phyloP scores from a whole-genome alignment of 306 rosid genomes.

The Sphenostylis stenocarpa region DNA sequence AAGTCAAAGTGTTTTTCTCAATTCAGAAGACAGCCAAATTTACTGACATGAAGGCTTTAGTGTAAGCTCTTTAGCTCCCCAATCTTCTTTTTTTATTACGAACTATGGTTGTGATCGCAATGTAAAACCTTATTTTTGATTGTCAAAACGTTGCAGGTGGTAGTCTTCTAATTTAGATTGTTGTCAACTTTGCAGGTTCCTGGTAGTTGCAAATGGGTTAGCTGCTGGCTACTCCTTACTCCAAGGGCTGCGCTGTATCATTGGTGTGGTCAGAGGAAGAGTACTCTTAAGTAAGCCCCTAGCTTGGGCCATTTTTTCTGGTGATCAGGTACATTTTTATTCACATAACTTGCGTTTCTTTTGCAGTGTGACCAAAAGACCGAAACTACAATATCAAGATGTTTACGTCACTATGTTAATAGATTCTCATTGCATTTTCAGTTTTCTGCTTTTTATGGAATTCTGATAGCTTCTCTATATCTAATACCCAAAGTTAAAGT shows the following conservation, averaged over 20 bases:
- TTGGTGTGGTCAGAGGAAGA: conserved; percentile 60
- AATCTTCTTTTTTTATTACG: neutral
- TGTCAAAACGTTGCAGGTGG: neutral
- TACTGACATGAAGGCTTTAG: conserved; percentile 85
- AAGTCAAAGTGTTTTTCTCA: conserved; percentile 65
- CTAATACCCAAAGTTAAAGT: neutral
- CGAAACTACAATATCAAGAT: neutral
- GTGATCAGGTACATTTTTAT: conserved; percentile 69
- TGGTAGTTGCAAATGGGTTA: conserved; percentile 72
- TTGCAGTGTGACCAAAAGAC: neutral
- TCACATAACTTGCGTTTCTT: neutral
- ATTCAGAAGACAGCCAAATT: conserved; percentile 70
- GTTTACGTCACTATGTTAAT: neutral
- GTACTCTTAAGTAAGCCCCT: conserved; percentile 72
- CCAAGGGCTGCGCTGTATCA: conserved; percentile 65
- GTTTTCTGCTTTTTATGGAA: neutral
- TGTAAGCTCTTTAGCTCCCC: conserved; percentile 43
- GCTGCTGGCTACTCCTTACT: conserved; percentile 72
- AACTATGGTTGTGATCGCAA: neutral
- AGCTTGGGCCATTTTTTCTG: conserved; percentile 87
- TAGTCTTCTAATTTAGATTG: neutral
- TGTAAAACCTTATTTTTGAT: neutral
- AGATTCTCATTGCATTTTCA: neutral
- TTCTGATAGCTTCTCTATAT: neutral
- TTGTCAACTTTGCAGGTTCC: conserved; percentile 47